Percentiles rank a stretch among this genome's conserved stretches.
Conservation (phyloP, 257 asterid genomes). For the Solanum bulbocastanum region DNA sequence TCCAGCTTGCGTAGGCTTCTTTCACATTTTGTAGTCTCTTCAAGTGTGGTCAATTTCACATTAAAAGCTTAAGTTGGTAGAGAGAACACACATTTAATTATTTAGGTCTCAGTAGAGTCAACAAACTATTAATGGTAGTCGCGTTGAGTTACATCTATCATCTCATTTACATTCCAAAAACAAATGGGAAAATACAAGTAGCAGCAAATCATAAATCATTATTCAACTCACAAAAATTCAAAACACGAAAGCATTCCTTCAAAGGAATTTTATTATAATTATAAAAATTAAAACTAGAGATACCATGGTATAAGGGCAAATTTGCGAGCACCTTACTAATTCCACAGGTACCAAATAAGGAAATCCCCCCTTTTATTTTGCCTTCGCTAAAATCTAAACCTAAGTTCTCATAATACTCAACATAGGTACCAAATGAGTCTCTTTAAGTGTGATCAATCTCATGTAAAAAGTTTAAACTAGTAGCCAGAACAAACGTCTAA, state of each 20-base stretch:
- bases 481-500: not conserved
- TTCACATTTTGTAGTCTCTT: not conserved
- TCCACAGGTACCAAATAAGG: not conserved
- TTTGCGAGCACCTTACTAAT: not conserved
- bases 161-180: not conserved
- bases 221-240: not conserved
- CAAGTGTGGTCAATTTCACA: not conserved
- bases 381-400: not conserved
- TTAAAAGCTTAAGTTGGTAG: not conserved
- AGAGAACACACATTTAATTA: not conserved
- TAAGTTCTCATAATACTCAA: not conserved
- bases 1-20: not conserved
- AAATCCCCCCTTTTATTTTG: not conserved
- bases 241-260: not conserved
- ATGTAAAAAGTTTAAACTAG: not conserved
- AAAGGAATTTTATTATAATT: not conserved
- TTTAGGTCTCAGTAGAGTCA: not conserved
- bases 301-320: not conserved
- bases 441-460: not conserved
- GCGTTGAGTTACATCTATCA: not conserved
- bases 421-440: not conserved
- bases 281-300: not conserved
- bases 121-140: not conserved
- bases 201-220: not conserved
- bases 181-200: not conserved